Percentiles rank a stretch among this genome's conserved stretches.
Evolutionary conservation across 768 basidiomycete genomes (phyloP).

Genomic region (Trametes coccinea): DNA sequence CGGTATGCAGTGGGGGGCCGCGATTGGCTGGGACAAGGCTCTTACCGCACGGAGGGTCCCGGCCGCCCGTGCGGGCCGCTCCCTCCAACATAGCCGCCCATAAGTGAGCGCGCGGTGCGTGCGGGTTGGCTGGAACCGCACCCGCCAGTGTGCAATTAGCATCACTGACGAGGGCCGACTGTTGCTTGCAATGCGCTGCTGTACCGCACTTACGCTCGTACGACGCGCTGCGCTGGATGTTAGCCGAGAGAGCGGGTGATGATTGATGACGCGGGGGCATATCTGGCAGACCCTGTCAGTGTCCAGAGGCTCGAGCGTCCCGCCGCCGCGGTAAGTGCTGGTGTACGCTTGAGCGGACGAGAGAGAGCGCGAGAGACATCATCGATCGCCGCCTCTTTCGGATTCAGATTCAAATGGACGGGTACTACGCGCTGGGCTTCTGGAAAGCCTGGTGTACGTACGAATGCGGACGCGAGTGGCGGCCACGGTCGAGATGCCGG

Average conservation of each 20-base stretch:
- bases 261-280: background rate
- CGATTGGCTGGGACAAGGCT: slow-evolving; percentile 10
- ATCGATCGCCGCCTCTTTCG: slow-evolving; percentile 17
- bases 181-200: too few relatives aligned
- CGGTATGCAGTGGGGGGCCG: background rate
- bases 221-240: too few relatives aligned
- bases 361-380: background rate
- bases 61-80: too few relatives aligned
- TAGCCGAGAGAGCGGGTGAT: too few relatives aligned
- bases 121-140: too few relatives aligned
- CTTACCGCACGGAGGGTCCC: background rate
- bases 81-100: background rate
- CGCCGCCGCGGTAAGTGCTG: background rate
- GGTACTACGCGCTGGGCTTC: background rate
- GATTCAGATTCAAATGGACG: slow-evolving; percentile 17
- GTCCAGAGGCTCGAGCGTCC: too few relatives aligned
- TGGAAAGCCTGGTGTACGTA: background rate
- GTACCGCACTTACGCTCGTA: too few relatives aligned
- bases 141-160: too few relatives aligned
- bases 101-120: too few relatives aligned
- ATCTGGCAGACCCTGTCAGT: too few relatives aligned
- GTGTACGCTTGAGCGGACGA: too few relatives aligned
- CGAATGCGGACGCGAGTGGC: background rate
- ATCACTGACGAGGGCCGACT: too few relatives aligned
- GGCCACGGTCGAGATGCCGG: background rate